phyloP scores from a whole-genome alignment of 2,329 filamentous ascomycete species.

The Trichoderma pleuroti region DNA sequence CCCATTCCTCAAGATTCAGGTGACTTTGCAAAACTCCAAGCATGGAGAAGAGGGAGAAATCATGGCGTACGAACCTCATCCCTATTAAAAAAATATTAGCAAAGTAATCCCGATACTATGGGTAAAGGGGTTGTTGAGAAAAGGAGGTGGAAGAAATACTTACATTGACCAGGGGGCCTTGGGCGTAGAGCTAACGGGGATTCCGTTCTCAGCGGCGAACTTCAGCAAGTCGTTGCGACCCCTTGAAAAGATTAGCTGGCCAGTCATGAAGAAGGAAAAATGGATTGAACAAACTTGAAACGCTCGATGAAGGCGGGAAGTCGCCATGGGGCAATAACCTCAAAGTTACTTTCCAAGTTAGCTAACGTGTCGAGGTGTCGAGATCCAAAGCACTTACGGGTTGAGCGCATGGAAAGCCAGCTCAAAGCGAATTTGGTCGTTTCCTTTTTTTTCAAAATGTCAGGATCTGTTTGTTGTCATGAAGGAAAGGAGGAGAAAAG shows the following conservation, averaged over 20 bases:
- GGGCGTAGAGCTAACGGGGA: slow-evolving; percentile 51
- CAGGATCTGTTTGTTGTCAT: no score
- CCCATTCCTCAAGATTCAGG: no score
- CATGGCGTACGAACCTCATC: neutral
- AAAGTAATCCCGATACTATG: neutral
- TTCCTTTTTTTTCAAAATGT: neutral
- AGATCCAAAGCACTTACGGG: slow-evolving; percentile 34
- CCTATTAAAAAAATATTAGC: slow-evolving; percentile 17
- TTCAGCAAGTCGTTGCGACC: slow-evolving; percentile 70
- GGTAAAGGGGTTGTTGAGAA: slow-evolving; percentile 37
- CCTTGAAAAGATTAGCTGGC: slow-evolving; percentile 13
- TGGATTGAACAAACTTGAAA: neutral
- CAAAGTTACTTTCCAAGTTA: slow-evolving; percentile 42
- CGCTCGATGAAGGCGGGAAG: slow-evolving; percentile 56
- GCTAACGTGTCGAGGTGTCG: no score
- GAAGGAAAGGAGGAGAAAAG: no score
- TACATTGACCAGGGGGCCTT: neutral
- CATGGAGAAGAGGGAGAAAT: neutral
- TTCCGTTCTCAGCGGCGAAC: slow-evolving; percentile 62
- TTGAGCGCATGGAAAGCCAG: slow-evolving; percentile 40
- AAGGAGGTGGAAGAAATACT: neutral
- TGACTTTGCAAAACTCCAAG: neutral
- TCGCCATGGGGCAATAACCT: slow-evolving; percentile 70
- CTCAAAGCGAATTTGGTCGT: neutral
- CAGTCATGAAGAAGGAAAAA: no score